These are phyloP conservation scores for Debaryomyces maramus DNA, from an alignment of 805 yeast genomes.

Conservation along the genomic window DNA sequence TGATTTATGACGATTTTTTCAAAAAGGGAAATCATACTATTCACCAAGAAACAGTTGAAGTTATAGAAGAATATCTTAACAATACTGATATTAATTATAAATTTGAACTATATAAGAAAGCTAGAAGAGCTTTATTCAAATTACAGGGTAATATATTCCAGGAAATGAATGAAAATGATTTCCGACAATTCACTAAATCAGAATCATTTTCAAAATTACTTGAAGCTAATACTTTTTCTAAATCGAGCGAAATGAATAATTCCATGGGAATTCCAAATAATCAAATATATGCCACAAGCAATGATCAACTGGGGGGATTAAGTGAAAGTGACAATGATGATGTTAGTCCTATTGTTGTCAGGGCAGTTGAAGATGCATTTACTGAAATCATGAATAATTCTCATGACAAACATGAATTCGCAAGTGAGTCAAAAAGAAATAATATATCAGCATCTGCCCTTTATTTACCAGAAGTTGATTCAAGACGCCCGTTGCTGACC, in stretches of 20 bases:
- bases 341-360: conserved; percentile 47
- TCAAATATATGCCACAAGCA: conserved; percentile 6
- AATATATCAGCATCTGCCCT: not conserved
- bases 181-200: conserved; percentile 60
- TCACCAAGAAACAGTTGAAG: conserved; percentile 13
- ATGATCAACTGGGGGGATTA: not conserved
- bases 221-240: conserved; percentile 34
- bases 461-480: conserved; percentile 5
- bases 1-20: conserved; percentile 48
- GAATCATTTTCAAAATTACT: conserved; percentile 51
- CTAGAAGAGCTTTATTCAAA: conserved; percentile 58
- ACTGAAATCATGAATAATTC: conserved; percentile 50
- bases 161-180: conserved; percentile 52
- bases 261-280: not conserved
- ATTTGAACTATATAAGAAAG: conserved; percentile 42
- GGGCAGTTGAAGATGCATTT: conserved; percentile 69
- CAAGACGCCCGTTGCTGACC: not conserved
- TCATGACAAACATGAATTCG: not conserved
- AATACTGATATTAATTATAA: conserved; percentile 9
- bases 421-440: not conserved
- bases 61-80: conserved; percentile 29
- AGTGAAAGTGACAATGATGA: conserved; percentile 19
- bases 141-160: conserved; percentile 56
- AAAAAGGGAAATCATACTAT: conserved; percentile 10
- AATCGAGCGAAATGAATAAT: not conserved